phyloP scores from a whole-genome alignment of 495 filamentous ascomycete genomes.

The Penicillium daleae region DNA sequence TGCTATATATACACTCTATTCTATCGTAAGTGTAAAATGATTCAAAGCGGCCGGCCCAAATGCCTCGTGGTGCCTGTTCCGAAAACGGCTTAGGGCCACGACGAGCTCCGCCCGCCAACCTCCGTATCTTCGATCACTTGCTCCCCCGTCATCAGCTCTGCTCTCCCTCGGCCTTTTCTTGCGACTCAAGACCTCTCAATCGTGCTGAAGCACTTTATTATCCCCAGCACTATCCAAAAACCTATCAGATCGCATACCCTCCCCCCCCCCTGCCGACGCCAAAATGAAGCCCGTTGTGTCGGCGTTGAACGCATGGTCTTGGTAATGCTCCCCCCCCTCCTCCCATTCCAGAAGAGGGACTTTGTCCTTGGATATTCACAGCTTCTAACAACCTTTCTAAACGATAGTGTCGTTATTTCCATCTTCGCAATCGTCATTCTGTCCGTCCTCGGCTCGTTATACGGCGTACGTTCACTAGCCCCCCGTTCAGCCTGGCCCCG shows the following conservation, averaged over 20 bases:
- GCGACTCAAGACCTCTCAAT: neutral
- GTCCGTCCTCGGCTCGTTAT: conserved; percentile 78
- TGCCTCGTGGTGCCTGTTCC: conserved; percentile 22
- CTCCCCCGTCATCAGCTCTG: conserved; percentile 15
- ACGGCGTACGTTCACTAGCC: conserved; percentile 53
- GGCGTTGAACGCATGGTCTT: conserved; percentile 90
- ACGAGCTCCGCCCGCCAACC: conserved; percentile 38
- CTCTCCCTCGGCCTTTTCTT: conserved; percentile 14
- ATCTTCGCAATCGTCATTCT: conserved; percentile 87
- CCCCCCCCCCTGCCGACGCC: conserved; percentile 26
- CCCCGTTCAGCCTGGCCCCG: conserved; percentile 1
- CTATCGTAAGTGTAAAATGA: neutral
- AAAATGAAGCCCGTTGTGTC: conserved; percentile 92
- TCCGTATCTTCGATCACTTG: conserved; percentile 27
- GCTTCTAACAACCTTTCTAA: conserved; percentile 18
- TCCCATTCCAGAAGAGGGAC: conserved; percentile 9
- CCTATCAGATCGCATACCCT: conserved; percentile 1
- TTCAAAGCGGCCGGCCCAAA: too few species aligned
- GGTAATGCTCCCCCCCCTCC: conserved; percentile 53
- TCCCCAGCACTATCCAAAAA: neutral
- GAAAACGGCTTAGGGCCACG: conserved; percentile 40
- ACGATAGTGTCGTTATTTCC: conserved; percentile 78
- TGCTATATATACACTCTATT: too few species aligned
- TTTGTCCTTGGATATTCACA: neutral
- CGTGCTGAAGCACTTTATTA: neutral